These are phyloP conservation scores for Blastocystis sp. DNA, from an alignment of 352 stramenopile genomes.

Conservation along the genomic window DNA sequence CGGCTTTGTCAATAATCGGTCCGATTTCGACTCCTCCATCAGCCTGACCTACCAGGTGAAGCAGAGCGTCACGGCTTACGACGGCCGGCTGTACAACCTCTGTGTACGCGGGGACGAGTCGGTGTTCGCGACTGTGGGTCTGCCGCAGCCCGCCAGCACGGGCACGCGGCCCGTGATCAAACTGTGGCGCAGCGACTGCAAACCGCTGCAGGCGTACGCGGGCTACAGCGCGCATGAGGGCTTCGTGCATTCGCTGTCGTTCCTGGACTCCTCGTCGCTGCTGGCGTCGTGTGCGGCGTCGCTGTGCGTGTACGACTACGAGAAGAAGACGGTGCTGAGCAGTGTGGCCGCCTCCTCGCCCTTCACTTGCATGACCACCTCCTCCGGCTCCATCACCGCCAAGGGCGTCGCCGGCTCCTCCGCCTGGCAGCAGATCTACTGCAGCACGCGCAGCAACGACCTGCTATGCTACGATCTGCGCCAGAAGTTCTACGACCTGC, in stretches of 20 bases:
- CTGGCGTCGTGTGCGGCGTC: constrained; percentile 49
- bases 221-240: constrained; percentile 1
- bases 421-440: constrained; percentile 63
- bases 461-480: constrained; percentile 57
- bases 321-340: constrained; percentile 38
- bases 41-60: constrained; percentile 56
- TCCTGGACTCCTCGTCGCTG: constrained; percentile 25
- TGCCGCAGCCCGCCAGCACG: background rate
- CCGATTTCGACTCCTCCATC: constrained; percentile 54
- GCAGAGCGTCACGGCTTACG: constrained; percentile 9
- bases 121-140: constrained; percentile 56
- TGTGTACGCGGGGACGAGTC: constrained; percentile 21
- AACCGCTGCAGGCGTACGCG: constrained; percentile 14
- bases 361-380: constrained; percentile 52
- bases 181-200: constrained; percentile 45
- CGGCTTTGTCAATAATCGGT: constrained; percentile 49
- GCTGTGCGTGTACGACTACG: constrained; percentile 49
- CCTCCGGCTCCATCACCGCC: constrained; percentile 40
- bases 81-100: constrained; percentile 38
- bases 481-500: constrained; percentile 67
- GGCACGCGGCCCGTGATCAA: background rate
- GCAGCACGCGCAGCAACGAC: constrained; percentile 30
- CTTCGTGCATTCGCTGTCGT: constrained; percentile 33
- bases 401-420: constrained; percentile 45
- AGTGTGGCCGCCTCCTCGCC: background rate